A percentile compares a stretch with the other conserved stretches of the same genome.
Evolutionary conservation across 768 basidiomycete genomes (phyloP).

Genomic region (Neoboletus brunneissimus): DNA sequence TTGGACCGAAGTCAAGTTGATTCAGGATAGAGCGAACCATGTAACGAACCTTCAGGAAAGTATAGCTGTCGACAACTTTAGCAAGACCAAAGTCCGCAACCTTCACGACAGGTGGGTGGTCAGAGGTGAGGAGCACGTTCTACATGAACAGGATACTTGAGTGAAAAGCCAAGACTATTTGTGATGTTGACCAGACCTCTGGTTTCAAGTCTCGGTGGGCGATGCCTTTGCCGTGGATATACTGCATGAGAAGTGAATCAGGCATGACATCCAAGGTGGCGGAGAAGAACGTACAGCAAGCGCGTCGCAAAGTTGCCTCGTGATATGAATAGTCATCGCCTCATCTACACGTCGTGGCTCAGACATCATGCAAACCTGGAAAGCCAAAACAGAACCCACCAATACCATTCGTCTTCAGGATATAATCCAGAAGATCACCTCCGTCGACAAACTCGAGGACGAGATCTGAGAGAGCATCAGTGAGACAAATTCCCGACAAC

Average conservation of each 20-base stretch:
- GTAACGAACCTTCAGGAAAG: constrained; percentile 64
- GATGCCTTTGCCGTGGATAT: constrained; percentile 72
- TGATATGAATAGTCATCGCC: constrained; percentile 60
- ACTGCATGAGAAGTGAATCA: constrained; percentile 33
- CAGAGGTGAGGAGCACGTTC: constrained; percentile 81
- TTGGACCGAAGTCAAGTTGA: neutral
- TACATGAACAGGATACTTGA: constrained; percentile 25
- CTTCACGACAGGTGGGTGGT: constrained; percentile 70
- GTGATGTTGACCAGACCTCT: constrained; percentile 43
- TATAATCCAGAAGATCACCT: constrained; percentile 84
- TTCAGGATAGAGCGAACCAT: neutral
- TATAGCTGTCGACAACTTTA: constrained; percentile 80
- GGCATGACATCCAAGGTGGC: neutral
- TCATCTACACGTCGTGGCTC: constrained; percentile 41
- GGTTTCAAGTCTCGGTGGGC: constrained; percentile 95
- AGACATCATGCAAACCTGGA: neutral
- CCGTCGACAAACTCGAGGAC: constrained; percentile 86
- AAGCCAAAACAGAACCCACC: constrained; percentile 40
- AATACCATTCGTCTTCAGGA: constrained; percentile 58
- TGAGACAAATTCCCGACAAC: constrained; percentile 19
- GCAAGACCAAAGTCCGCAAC: constrained; percentile 97
- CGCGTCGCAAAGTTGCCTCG: constrained; percentile 81
- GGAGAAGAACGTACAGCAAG: constrained; percentile 50
- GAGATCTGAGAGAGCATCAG: constrained; percentile 49
- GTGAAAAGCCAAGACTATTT: constrained; percentile 2